Conservation (phyloP, 2,329 filamentous ascomycete genomes). For the Colletotrichum nymphaeae region DNA sequence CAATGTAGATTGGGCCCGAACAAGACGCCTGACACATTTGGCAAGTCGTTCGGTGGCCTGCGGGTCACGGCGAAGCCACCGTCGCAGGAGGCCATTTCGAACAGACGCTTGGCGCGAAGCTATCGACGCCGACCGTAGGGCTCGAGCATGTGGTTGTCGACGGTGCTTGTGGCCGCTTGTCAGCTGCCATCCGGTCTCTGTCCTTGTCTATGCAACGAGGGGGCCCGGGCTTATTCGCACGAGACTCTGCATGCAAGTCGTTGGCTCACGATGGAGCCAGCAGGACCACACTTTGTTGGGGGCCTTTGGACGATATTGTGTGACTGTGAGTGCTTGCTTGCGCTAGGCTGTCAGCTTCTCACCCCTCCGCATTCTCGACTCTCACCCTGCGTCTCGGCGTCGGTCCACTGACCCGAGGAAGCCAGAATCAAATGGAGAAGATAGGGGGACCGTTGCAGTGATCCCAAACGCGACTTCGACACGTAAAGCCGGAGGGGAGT, state of each 20-base stretch:
- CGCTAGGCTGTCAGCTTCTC: constrained; percentile 5
- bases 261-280: not conserved
- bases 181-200: constrained; percentile 32
- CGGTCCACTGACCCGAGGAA: constrained; percentile 10
- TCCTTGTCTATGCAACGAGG: not conserved
- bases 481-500: constrained; percentile 13
- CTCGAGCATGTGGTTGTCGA: constrained; percentile 30
- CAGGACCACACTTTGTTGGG: not conserved
- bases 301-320: constrained; percentile 20
- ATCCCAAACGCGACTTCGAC: not conserved
- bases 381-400: constrained; percentile 24
- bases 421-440: not conserved
- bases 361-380: constrained; percentile 18
- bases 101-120: constrained; percentile 23
- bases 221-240: constrained; percentile 7
- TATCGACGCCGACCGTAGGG: constrained; percentile 26
- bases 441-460: not conserved
- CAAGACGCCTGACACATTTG: constrained; percentile 15
- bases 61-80: constrained; percentile 30
- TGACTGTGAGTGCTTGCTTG: not conserved
- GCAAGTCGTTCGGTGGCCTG: constrained; percentile 1
- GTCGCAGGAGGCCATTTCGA: constrained; percentile 28
- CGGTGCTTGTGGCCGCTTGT: constrained; percentile 19
- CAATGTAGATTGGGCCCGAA: not conserved
- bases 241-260: not conserved